phyloP scores from a whole-genome alignment of 495 filamentous ascomycete genomes.

The Penicillium ochrochloron region DNA sequence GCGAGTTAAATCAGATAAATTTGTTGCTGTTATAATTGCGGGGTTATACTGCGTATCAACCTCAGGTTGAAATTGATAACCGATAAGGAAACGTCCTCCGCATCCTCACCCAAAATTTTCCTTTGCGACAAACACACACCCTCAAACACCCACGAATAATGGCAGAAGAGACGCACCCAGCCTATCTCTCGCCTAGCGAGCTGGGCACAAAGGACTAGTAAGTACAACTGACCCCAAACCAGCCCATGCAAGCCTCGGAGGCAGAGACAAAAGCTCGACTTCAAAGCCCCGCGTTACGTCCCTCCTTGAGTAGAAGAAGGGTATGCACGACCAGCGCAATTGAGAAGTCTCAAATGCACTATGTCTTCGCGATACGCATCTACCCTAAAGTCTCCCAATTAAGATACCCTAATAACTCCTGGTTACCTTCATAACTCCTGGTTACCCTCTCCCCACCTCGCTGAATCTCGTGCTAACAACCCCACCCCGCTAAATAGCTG shows the following conservation, averaged over 20 bases:
- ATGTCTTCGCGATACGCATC: too few species aligned
- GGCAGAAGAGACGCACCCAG: slow-evolving; percentile 40
- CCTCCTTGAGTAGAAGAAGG: slow-evolving; percentile 19
- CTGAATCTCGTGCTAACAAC: slow-evolving; percentile 3
- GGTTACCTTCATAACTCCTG: too few species aligned
- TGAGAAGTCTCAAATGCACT: background rate
- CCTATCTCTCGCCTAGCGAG: slow-evolving; percentile 55
- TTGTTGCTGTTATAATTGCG: background rate
- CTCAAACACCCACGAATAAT: slow-evolving; percentile 22
- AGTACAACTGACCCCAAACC: slow-evolving; percentile 17
- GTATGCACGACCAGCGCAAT: background rate
- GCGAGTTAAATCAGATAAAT: background rate
- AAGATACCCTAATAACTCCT: too few species aligned
- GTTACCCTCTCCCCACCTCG: background rate
- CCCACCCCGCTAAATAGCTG: slow-evolving; percentile 33
- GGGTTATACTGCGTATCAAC: background rate
- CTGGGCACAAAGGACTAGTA: slow-evolving; percentile 62
- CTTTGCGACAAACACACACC: slow-evolving; percentile 13
- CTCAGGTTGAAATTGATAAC: slow-evolving; percentile 5
- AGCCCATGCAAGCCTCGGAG: background rate
- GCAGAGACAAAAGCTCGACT: background rate
- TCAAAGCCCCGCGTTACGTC: slow-evolving; percentile 20
- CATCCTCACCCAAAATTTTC: slow-evolving; percentile 25
- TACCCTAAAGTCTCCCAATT: too few species aligned
- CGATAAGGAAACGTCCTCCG: slow-evolving; percentile 26